Evolutionary conservation across 768 basidiomycete species (phyloP), one percentile per base, ranked within the genome.

Genomic region (Tulasnella calospora): DNA sequence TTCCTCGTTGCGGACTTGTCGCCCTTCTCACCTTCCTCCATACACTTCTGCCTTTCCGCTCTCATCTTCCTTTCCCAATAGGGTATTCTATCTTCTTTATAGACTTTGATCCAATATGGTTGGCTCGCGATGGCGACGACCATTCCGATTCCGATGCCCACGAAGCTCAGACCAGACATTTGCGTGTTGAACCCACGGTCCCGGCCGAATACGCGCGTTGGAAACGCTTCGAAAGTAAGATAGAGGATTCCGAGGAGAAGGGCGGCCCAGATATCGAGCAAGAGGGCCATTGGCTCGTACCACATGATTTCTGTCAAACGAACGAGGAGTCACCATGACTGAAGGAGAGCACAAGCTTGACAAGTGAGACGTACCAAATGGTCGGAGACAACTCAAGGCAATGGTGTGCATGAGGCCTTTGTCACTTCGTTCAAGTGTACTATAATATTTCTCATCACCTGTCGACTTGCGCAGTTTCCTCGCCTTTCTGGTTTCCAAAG

Each of bases 401-500:
- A 40, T 10, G 3, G 38, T 88, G 15, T 81, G 80, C 3, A 83
- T 35, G 13, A 94, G 82, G 69, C 85, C 86, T 38, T 84, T 84
- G 33, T 89, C 83, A 8, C 84, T 83, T 57, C 83, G 84, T 73
- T 95, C 94, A 3, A 90, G 79, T 1, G 91, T 90, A 0, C 92
- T 88, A 81, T 87, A 89, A 80, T 89, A 90, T 12, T 85, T 82
- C 87, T 86, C 38, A 40, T 40, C 38, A 10, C 38, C 38, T 10
- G 38, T 40, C 38, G 38, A 40, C 38, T 40, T 40, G 35, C 93
- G 88, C 51, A 92, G 80, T 91, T 84, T 86, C 46, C 81, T 82
- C 19, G 91, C 92, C 82, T 94, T 93, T 57, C 82, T 82, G 82
- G 89, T 89, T 41, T 89, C 82, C 10, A 95, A 84, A 12, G 90